Percentiles rank a stretch among this genome's conserved stretches.
phyloP scores from a whole-genome alignment of 176 grass and related monocot species.

The Rhynchospora pubera region DNA sequence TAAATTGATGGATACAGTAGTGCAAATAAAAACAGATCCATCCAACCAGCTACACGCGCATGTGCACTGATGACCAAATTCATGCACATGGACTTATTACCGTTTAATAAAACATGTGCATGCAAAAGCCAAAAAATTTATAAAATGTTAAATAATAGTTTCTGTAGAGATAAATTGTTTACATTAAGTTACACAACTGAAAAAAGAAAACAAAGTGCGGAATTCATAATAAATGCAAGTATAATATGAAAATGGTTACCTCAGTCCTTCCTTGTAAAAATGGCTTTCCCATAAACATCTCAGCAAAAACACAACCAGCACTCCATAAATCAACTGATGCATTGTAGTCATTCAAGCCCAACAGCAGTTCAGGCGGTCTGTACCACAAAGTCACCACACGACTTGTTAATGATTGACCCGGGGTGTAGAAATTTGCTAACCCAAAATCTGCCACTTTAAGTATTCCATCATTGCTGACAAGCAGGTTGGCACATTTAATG shows the following conservation, averaged over 20 bases:
- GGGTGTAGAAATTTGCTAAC: slow-evolving; percentile 50
- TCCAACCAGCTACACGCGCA: not conserved
- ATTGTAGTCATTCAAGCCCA: slow-evolving; percentile 67
- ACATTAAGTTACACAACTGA: no score
- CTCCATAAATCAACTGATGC: slow-evolving; percentile 91
- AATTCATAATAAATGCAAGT: not conserved
- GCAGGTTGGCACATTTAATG: slow-evolving; percentile 91
- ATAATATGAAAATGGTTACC: slow-evolving; percentile 24
- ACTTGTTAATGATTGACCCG: slow-evolving; percentile 42
- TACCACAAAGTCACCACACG: slow-evolving; percentile 93
- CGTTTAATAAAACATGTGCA: slow-evolving; percentile 1
- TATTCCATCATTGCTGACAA: slow-evolving; percentile 60
- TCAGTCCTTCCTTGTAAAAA: slow-evolving; percentile 89
- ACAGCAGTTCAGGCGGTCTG: slow-evolving; percentile 85
- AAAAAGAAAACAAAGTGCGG: no score
- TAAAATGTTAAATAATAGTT: no score
- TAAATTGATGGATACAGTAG: not conserved
- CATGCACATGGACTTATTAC: not conserved
- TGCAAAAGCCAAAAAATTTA: not conserved
- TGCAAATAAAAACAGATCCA: not conserved
- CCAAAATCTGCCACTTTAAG: slow-evolving; percentile 97
- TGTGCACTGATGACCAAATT: not conserved
- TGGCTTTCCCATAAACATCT: slow-evolving; percentile 59
- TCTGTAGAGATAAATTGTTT: no score
- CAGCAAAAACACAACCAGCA: slow-evolving; percentile 82